These are phyloP conservation scores for Populus ilicifolia DNA, from an alignment of 345 rosid genomes.

Conservation along the genomic window DNA sequence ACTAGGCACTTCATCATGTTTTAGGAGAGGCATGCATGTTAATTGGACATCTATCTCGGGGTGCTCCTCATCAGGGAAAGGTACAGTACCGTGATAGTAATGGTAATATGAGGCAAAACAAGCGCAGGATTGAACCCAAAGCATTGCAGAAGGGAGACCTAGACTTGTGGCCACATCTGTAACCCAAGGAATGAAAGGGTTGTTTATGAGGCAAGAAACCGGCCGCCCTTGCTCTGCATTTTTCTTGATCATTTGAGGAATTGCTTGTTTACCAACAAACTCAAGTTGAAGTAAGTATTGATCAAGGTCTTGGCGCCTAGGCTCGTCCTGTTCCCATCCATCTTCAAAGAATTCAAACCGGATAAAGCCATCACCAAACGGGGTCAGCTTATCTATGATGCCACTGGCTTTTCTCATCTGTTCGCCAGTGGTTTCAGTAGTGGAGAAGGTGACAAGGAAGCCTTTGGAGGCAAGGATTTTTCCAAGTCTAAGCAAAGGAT, in stretches of 20 bases:
- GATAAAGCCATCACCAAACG: slow-evolving; percentile 61
- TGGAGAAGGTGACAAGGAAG: slow-evolving; percentile 62
- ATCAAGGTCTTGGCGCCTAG: slow-evolving; percentile 32
- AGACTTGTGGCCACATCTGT: slow-evolving; percentile 67
- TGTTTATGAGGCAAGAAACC: slow-evolving; percentile 71
- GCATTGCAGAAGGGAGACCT: no score
- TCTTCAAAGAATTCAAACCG: slow-evolving; percentile 70
- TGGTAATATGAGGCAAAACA: no score
- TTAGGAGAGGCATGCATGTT: no score
- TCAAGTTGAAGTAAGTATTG: slow-evolving; percentile 50
- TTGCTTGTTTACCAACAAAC: slow-evolving; percentile 36
- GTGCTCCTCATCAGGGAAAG: no score
- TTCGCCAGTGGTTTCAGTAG: slow-evolving; percentile 44
- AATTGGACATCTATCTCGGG: no score
- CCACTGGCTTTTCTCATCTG: slow-evolving; percentile 50
- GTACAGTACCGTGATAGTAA: no score
- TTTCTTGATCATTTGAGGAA: slow-evolving; percentile 43
- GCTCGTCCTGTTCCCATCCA: slow-evolving; percentile 54
- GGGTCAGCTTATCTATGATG: slow-evolving; percentile 35
- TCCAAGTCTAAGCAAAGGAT: slow-evolving; percentile 76
- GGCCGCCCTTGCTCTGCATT: slow-evolving; percentile 55
- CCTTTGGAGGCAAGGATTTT: slow-evolving; percentile 78
- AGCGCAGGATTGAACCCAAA: no score
- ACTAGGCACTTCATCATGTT: slow-evolving; percentile 81
- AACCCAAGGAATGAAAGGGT: slow-evolving; percentile 85